phyloP scores from a whole-genome alignment of 2,329 filamentous ascomycete species.

The Pseudodiploospora longispora region DNA sequence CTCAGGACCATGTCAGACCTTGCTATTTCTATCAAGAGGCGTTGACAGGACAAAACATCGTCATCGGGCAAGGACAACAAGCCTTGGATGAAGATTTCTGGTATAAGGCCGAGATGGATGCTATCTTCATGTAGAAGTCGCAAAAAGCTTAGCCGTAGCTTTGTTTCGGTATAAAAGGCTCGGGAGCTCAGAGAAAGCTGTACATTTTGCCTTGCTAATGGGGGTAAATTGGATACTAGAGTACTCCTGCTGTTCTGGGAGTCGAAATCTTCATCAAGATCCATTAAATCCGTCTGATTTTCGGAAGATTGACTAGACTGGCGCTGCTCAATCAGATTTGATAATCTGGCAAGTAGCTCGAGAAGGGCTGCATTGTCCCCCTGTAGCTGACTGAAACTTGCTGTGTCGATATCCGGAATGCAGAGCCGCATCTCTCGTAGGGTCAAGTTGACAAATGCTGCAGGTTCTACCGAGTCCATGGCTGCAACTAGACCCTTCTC shows the following conservation, averaged over 20 bases:
- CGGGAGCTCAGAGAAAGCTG: conserved; percentile 32
- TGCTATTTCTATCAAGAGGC: conserved; percentile 44
- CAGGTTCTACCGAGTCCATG: conserved; percentile 36
- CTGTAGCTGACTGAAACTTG: conserved; percentile 29
- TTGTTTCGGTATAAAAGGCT: conserved; percentile 42
- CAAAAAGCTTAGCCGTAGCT: conserved; percentile 37
- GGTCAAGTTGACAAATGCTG: conserved; percentile 37
- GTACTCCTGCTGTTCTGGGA: conserved; percentile 47
- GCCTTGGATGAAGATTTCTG: conserved; percentile 40
- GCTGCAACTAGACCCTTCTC: conserved; percentile 33
- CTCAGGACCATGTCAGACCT: conserved; percentile 43
- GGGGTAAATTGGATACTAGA: conserved; percentile 23
- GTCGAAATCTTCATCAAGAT: conserved; percentile 58
- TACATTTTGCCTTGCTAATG: conserved; percentile 39
- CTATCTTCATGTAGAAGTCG: conserved; percentile 33
- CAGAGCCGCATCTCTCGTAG: conserved; percentile 36
- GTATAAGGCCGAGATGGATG: conserved; percentile 40
- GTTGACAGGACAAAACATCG: conserved; percentile 44
- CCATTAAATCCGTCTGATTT: conserved; percentile 49
- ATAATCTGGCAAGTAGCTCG: conserved; percentile 34
- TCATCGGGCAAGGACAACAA: conserved; percentile 43
- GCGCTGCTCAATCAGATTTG: conserved; percentile 14
- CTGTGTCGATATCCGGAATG: conserved; percentile 35
- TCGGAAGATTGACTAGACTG: conserved; percentile 17
- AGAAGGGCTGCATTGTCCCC: conserved; percentile 33